Evolutionary conservation across 2,329 filamentous ascomycete species (phyloP).

Genomic region (Apiospora arundinis): DNA sequence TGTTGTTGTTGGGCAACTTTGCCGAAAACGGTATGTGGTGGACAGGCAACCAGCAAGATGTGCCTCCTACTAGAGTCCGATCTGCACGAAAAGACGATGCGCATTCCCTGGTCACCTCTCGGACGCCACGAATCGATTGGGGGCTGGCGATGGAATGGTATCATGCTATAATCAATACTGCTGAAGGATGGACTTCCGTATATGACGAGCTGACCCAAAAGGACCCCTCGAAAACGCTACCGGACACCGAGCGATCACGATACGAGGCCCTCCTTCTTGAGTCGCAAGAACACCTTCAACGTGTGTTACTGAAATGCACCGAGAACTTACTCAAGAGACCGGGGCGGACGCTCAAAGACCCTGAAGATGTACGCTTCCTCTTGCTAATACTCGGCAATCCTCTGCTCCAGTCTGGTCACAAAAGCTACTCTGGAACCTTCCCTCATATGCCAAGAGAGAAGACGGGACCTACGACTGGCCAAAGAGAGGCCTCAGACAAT

Average conservation of each 20-base stretch:
- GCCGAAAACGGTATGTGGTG: slow-evolving; percentile 86
- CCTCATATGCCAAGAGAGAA: slow-evolving; percentile 1
- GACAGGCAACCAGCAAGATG: slow-evolving; percentile 65
- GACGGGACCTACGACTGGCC: background rate
- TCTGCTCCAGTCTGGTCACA: slow-evolving; percentile 61
- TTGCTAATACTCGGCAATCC: slow-evolving; percentile 83
- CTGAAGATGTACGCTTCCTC: slow-evolving; percentile 77
- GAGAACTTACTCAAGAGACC: slow-evolving; percentile 84
- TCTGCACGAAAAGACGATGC: slow-evolving; percentile 43
- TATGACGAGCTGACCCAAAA: slow-evolving; percentile 59
- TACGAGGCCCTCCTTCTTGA: slow-evolving; percentile 55
- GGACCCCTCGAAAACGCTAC: slow-evolving; percentile 38
- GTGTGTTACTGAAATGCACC: slow-evolving; percentile 75
- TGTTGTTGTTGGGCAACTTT: slow-evolving; percentile 75
- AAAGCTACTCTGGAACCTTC: slow-evolving; percentile 29
- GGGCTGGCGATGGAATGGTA: slow-evolving; percentile 76
- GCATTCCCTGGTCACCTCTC: slow-evolving; percentile 56
- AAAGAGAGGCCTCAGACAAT: slow-evolving; percentile 24
- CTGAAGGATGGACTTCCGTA: slow-evolving; percentile 67
- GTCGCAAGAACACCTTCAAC: slow-evolving; percentile 73
- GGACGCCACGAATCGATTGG: slow-evolving; percentile 79
- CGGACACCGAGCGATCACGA: slow-evolving; percentile 46
- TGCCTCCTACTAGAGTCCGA: slow-evolving; percentile 40
- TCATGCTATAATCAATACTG: slow-evolving; percentile 69
- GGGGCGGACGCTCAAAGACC: slow-evolving; percentile 69